A percentile compares a stretch with the other conserved stretches of the same genome.
Evolutionary conservation across 2,329 filamentous ascomycete genomes (phyloP).

Genomic region (Plectosphaerella cucumerina): DNA sequence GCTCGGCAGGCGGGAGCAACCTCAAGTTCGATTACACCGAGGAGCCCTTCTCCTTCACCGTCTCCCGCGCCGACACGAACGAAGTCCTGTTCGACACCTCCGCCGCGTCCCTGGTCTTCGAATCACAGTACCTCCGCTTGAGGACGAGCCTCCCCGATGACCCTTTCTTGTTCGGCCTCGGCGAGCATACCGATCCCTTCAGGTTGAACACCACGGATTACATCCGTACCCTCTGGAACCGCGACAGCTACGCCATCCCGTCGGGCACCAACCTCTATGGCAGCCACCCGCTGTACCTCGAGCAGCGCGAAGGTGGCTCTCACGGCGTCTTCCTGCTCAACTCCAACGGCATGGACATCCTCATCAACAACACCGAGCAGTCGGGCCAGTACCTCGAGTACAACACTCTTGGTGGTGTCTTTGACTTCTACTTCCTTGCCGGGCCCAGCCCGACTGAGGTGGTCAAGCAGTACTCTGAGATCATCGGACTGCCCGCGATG

Average conservation of each 20-base stretch:
- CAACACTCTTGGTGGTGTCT: slow-evolving; percentile 70
- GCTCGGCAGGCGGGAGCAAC: slow-evolving; percentile 27
- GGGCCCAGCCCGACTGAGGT: slow-evolving; percentile 56
- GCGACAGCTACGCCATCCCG: slow-evolving; percentile 61
- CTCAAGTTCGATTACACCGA: slow-evolving; percentile 41
- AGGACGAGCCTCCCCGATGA: slow-evolving; percentile 64
- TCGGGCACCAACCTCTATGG: slow-evolving; percentile 65
- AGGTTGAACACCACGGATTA: slow-evolving; percentile 65
- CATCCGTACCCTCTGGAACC: slow-evolving; percentile 65
- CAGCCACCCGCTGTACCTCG: slow-evolving; percentile 71
- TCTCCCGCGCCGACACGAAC: slow-evolving; percentile 34
- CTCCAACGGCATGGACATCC: slow-evolving; percentile 74
- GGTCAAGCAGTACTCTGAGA: slow-evolving; percentile 53
- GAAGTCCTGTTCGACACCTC: slow-evolving; percentile 67
- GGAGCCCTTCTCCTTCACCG: slow-evolving; percentile 62
- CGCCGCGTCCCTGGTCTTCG: slow-evolving; percentile 64
- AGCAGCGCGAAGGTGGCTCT: slow-evolving; percentile 57
- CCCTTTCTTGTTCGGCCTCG: slow-evolving; percentile 73
- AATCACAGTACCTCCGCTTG: slow-evolving; percentile 72
- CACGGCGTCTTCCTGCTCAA: slow-evolving; percentile 68
- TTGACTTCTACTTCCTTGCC: slow-evolving; percentile 67
- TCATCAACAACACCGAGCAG: slow-evolving; percentile 58
- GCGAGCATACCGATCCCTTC: slow-evolving; percentile 71
- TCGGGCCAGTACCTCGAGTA: slow-evolving; percentile 71
- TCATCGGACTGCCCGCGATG: slow-evolving; percentile 55